Evolutionary conservation across 306 rosid species (phyloP).

Genomic region (Calophaca sinica): DNA sequence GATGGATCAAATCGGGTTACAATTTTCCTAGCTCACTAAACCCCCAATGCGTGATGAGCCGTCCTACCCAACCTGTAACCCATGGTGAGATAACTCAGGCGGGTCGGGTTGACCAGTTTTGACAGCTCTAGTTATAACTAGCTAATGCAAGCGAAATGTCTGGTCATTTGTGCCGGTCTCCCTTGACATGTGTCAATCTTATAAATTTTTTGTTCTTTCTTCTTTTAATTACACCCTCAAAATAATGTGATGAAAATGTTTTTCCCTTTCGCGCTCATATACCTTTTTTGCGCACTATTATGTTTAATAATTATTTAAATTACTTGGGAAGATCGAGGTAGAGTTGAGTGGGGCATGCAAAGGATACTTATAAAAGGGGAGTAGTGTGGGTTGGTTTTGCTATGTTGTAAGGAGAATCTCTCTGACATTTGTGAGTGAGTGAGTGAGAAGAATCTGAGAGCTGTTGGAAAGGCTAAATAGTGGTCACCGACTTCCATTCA

Average conservation of each 20-base stretch:
- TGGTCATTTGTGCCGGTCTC: too few relatives aligned
- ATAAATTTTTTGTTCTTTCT: not conserved
- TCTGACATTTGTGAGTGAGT: conserved; percentile 1
- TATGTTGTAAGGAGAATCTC: conserved; percentile 4
- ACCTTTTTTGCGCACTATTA: conserved; percentile 13
- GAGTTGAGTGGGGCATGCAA: conserved; percentile 39
- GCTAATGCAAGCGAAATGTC: too few relatives aligned
- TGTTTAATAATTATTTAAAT: not conserved
- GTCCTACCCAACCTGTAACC: too few relatives aligned
- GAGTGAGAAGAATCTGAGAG: conserved; percentile 11
- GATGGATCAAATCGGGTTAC: too few relatives aligned
- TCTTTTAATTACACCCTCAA: not conserved
- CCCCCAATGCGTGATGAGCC: too few relatives aligned
- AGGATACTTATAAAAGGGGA: conserved; percentile 54
- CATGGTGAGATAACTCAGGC: too few relatives aligned
- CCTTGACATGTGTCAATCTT: not conserved
- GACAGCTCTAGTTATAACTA: too few relatives aligned
- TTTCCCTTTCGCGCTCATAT: not conserved
- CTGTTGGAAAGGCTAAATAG: too few relatives aligned
- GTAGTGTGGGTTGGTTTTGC: not conserved
- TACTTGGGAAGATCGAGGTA: not conserved
- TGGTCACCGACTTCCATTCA: conserved; percentile 5
- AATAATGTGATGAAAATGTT: conserved; percentile 18
- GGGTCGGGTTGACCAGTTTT: too few relatives aligned
- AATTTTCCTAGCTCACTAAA: too few relatives aligned